These are phyloP conservation scores for Jatropha multifida DNA, from an alignment of 441 rosid species.

Conservation along the genomic window DNA sequence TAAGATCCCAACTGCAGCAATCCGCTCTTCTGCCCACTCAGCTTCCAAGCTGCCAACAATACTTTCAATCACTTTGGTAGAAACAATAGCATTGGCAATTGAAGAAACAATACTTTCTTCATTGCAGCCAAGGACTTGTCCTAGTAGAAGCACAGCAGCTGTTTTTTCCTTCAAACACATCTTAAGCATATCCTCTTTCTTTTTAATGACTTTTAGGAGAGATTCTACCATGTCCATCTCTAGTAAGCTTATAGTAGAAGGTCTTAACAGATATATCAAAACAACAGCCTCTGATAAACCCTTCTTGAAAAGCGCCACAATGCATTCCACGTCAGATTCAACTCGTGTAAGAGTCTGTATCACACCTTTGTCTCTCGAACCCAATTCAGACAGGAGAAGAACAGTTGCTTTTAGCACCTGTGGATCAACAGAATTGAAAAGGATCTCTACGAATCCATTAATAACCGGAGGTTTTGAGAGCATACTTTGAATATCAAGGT, in stretches of 20 bases:
- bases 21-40: constrained; percentile 53
- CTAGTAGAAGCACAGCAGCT: constrained; percentile 50
- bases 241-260: constrained; percentile 39
- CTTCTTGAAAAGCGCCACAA: constrained; percentile 64
- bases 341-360: constrained; percentile 60
- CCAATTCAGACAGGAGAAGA: constrained; percentile 61
- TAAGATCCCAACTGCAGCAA: constrained; percentile 56
- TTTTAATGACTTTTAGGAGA: constrained; percentile 42
- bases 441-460: constrained; percentile 66
- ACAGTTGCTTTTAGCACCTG: constrained; percentile 52
- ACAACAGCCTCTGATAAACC: constrained; percentile 64
- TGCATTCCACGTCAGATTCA: constrained; percentile 62
- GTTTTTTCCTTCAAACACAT: constrained; percentile 59
- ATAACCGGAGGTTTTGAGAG: constrained; percentile 60
- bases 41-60: constrained; percentile 52
- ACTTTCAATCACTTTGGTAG: constrained; percentile 39
- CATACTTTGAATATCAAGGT: constrained; percentile 45
- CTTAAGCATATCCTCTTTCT: constrained; percentile 36
- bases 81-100: constrained; percentile 37
- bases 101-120: constrained; percentile 43
- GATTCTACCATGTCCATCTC: constrained; percentile 58
- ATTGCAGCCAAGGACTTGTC: constrained; percentile 41
- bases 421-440: constrained; percentile 56
- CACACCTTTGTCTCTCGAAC: constrained; percentile 59
- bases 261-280: constrained; percentile 49